A percentile compares a stretch with the other conserved stretches of the same genome.
Evolutionary conservation across 768 basidiomycete species (phyloP).

Genomic region (Cystobasidium ongulense): DNA sequence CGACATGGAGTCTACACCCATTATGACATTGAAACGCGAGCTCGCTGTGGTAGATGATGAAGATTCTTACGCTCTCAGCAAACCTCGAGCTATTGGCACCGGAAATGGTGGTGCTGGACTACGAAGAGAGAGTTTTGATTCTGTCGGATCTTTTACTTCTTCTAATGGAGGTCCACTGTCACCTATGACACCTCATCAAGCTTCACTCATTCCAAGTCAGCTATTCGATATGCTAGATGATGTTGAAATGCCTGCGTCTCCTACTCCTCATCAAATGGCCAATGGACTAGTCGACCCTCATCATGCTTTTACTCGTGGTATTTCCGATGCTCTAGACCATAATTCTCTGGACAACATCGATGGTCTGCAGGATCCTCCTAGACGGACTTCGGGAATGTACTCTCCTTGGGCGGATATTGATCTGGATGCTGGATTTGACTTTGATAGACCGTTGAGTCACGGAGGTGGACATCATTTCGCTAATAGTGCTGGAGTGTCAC

Average conservation of each 20-base stretch:
- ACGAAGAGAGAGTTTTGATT: slow-evolving; percentile 7
- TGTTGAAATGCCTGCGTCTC: slow-evolving; percentile 37
- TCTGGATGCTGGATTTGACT: slow-evolving; percentile 6
- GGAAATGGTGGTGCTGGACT: neutral
- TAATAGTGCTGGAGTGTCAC: neutral
- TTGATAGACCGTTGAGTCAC: neutral
- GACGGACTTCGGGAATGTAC: neutral
- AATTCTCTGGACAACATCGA: neutral
- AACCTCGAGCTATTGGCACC: neutral
- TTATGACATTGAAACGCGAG: neutral
- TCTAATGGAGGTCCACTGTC: slow-evolving; percentile 35
- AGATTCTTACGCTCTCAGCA: neutral
- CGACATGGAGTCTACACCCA: neutral
- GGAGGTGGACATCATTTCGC: neutral
- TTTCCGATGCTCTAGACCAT: neutral
- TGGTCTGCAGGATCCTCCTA: neutral
- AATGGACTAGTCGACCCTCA: slow-evolving; percentile 23
- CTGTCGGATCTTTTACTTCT: slow-evolving; percentile 7
- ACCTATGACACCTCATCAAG: slow-evolving; percentile 43
- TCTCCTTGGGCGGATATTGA: slow-evolving; percentile 1
- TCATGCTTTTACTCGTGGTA: slow-evolving; percentile 14
- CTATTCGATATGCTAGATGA: slow-evolving; percentile 43
- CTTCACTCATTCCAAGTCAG: slow-evolving; percentile 41
- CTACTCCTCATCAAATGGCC: slow-evolving; percentile 35
- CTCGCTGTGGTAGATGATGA: neutral